phyloP scores from a whole-genome alignment of 805 yeast genomes.

The Nakazawaea sp. region DNA sequence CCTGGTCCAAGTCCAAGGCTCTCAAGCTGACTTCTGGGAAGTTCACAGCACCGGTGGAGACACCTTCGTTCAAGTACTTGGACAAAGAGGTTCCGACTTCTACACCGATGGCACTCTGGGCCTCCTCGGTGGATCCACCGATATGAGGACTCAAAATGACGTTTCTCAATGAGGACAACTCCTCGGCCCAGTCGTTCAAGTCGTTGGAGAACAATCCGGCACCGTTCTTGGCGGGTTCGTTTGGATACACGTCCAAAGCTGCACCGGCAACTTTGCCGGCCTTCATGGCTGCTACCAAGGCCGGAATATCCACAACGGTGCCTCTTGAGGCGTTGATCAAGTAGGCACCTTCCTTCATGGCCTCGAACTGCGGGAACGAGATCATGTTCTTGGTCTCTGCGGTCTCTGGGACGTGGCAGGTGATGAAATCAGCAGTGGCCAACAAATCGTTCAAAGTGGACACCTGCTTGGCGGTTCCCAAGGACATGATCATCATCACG shows the following conservation, averaged over 20 bases:
- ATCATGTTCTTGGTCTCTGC: slow-evolving; percentile 88
- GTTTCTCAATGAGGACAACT: slow-evolving; percentile 75
- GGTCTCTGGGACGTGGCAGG: slow-evolving; percentile 92
- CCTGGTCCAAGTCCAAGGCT: slow-evolving; percentile 80
- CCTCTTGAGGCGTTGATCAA: slow-evolving; percentile 96
- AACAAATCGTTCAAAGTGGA: slow-evolving; percentile 77
- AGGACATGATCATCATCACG: slow-evolving; percentile 85
- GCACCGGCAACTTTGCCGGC: slow-evolving; percentile 95
- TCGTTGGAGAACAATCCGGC: slow-evolving; percentile 65
- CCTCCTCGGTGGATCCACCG: slow-evolving; percentile 99
- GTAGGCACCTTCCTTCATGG: slow-evolving; percentile 95
- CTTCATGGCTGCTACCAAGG: slow-evolving; percentile 85
- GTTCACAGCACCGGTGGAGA: slow-evolving; percentile 91
- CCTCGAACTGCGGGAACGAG: slow-evolving; percentile 84
- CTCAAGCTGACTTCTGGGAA: slow-evolving; percentile 97
- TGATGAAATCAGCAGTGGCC: slow-evolving; percentile 75
- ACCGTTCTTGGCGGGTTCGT: slow-evolving; percentile 97
- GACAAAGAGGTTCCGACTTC: slow-evolving; percentile 86
- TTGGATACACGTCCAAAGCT: slow-evolving; percentile 93
- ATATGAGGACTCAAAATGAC: slow-evolving; percentile 94
- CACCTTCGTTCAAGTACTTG: slow-evolving; percentile 93
- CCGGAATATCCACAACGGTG: slow-evolving; percentile 94
- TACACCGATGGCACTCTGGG: slow-evolving; percentile 94
- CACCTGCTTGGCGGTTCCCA: slow-evolving; percentile 96
- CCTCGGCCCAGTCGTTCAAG: slow-evolving; percentile 79